These are phyloP conservation scores for Trichophyton schoenleinii DNA, from an alignment of 2,329 filamentous ascomycete genomes.

Conservation along the genomic window DNA sequence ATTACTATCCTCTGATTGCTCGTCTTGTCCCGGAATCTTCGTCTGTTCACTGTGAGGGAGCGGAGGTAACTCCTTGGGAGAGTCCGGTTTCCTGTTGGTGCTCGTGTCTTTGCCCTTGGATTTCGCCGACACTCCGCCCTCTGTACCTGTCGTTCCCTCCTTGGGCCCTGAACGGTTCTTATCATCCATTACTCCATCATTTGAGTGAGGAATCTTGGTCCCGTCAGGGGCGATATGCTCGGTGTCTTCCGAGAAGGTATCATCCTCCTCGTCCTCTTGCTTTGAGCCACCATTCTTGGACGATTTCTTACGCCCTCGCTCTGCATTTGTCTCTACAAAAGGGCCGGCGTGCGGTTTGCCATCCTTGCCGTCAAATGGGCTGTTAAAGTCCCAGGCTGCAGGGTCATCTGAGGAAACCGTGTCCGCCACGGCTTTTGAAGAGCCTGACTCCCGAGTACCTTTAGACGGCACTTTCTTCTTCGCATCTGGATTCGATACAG, in stretches of 20 bases:
- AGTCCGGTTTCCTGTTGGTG: slow-evolving; percentile 64
- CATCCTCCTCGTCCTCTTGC: slow-evolving; percentile 16
- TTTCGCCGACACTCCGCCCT: slow-evolving; percentile 81
- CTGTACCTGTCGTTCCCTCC: slow-evolving; percentile 75
- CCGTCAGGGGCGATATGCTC: slow-evolving; percentile 32
- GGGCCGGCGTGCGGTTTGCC: slow-evolving; percentile 88
- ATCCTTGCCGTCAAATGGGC: slow-evolving; percentile 82
- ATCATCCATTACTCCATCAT: slow-evolving; percentile 87
- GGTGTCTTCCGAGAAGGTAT: slow-evolving; percentile 18
- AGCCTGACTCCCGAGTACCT: not conserved
- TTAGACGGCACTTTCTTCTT: not conserved
- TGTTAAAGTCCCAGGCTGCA: not conserved
- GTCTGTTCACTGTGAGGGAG: slow-evolving; percentile 70
- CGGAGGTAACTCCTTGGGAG: slow-evolving; percentile 74
- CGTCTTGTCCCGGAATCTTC: slow-evolving; percentile 39
- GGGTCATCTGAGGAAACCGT: not conserved
- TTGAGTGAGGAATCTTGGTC: slow-evolving; percentile 39
- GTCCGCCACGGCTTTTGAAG: not conserved
- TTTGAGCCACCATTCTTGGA: slow-evolving; percentile 20
- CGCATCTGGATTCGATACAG: not conserved
- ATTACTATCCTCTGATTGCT: slow-evolving; percentile 26
- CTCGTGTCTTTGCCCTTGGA: slow-evolving; percentile 60
- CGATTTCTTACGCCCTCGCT: slow-evolving; percentile 35
- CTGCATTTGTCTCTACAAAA: slow-evolving; percentile 41
- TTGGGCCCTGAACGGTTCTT: slow-evolving; percentile 62